These are phyloP conservation scores for Forsythia suspensa DNA, from an alignment of 257 asterid species.

Conservation along the genomic window DNA sequence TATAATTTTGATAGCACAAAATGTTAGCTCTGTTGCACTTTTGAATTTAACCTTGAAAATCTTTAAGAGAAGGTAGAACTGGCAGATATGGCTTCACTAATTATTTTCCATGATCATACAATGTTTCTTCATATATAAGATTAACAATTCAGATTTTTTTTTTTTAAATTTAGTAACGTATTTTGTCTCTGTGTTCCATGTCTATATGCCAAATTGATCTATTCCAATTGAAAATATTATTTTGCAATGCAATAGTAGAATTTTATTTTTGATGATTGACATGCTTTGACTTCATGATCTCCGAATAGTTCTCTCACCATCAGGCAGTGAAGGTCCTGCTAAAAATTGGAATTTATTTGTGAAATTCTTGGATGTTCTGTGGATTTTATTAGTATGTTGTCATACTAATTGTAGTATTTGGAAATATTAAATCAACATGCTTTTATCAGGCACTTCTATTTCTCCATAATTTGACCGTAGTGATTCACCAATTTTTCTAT, in stretches of 20 bases:
- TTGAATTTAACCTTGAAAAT: neutral
- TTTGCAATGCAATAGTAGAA: neutral
- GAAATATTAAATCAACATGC: neutral
- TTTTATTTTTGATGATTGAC: slow-evolving; percentile 3
- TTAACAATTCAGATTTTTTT: neutral
- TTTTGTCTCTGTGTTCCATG: slow-evolving; percentile 2
- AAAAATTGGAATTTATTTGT: neutral
- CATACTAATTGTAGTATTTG: slow-evolving; percentile 1
- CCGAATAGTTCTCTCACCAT: neutral
- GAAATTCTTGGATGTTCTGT: neutral
- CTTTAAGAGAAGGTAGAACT: neutral
- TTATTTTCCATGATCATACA: neutral
- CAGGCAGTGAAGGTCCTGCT: neutral
- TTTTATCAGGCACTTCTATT: neutral
- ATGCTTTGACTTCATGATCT: neutral
- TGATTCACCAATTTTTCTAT: neutral
- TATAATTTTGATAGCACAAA: neutral
- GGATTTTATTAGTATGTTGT: slow-evolving; percentile 7
- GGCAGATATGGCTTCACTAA: neutral
- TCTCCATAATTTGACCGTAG: neutral
- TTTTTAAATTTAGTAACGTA: neutral
- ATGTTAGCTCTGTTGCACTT: neutral
- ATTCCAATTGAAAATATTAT: neutral
- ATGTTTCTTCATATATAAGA: slow-evolving; percentile 1
- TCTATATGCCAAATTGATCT: slow-evolving; percentile 4